A percentile compares a stretch with the other conserved stretches of the same genome.
Conservation (phyloP, 1,284 basidiomycete species). For the Peniophora sp. region DNA sequence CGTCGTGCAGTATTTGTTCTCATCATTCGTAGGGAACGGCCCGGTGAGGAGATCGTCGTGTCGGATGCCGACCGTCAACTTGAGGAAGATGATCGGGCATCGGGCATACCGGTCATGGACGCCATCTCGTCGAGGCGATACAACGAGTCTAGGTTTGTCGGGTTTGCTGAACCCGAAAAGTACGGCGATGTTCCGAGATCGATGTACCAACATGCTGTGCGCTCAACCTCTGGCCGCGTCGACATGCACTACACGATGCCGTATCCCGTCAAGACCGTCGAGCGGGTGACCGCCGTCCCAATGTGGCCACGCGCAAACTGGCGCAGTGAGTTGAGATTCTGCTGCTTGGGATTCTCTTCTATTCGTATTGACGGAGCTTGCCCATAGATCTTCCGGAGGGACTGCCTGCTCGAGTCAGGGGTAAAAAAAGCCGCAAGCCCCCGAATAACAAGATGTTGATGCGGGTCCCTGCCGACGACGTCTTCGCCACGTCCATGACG, state of each 20-base stretch:
- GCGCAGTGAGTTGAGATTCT: no score
- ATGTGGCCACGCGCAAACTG: constrained; percentile 38
- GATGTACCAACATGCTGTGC: no score
- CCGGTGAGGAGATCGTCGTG: background rate
- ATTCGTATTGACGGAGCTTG: background rate
- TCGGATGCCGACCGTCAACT: background rate
- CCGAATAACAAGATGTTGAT: constrained; percentile 20
- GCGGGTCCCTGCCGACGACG: constrained; percentile 37
- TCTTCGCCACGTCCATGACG: constrained; percentile 57
- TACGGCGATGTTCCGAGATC: no score
- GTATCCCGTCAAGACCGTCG: background rate
- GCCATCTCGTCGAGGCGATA: background rate
- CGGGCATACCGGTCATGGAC: background rate
- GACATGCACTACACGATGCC: background rate
- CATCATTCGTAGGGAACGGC: background rate
- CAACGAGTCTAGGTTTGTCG: background rate
- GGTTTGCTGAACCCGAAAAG: background rate
- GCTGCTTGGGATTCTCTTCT: constrained; percentile 5
- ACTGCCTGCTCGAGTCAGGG: background rate
- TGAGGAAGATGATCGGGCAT: background rate
- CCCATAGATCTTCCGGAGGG: constrained; percentile 3
- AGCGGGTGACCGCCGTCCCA: constrained; percentile 45
- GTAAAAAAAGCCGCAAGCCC: background rate
- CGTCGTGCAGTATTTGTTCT: no score
- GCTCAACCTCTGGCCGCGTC: background rate